A percentile compares a stretch with the other conserved stretches of the same genome.
Conservation (phyloP, 2,329 filamentous ascomycete genomes). For the Aspergillus phoenicis region DNA sequence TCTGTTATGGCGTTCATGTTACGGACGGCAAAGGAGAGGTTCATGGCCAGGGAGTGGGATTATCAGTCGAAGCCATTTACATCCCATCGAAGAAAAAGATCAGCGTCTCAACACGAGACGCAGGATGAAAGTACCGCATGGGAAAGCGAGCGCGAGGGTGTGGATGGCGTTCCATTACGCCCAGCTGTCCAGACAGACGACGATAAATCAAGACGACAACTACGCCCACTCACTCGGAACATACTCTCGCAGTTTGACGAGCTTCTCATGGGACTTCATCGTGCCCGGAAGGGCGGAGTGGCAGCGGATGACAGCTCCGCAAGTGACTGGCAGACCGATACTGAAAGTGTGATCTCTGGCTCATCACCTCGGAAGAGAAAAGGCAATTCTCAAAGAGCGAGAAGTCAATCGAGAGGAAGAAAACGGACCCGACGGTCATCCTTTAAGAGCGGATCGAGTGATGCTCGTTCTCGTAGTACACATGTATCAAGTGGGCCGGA, state of each 20-base stretch:
- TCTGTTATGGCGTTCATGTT: conserved; percentile 68
- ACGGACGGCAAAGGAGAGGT: conserved; percentile 68
- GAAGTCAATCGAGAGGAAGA: conserved; percentile 29
- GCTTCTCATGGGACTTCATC: conserved; percentile 71
- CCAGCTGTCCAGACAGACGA: conserved; percentile 71
- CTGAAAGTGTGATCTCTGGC: conserved; percentile 28
- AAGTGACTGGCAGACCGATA: conserved; percentile 34
- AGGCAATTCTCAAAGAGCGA: background rate
- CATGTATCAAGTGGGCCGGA: conserved; percentile 11
- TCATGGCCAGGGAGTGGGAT: conserved; percentile 48
- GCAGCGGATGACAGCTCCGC: conserved; percentile 28
- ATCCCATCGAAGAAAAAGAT: background rate
- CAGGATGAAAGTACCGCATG: conserved; percentile 23
- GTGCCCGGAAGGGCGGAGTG: conserved; percentile 59
- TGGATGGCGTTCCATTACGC: conserved; percentile 19
- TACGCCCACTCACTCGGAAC: conserved; percentile 70
- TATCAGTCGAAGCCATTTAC: background rate
- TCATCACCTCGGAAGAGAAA: conserved; percentile 19
- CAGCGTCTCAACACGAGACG: conserved; percentile 11
- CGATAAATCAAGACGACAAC: conserved; percentile 62
- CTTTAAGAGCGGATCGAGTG: conserved; percentile 6
- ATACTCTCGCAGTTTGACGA: conserved; percentile 70
- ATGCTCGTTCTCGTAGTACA: conserved; percentile 12
- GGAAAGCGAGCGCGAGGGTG: conserved; percentile 22
- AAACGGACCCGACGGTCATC: conserved; percentile 27